phyloP scores from a whole-genome alignment of 2,329 filamentous ascomycete species.

The Fusarium pseudonygamai region DNA sequence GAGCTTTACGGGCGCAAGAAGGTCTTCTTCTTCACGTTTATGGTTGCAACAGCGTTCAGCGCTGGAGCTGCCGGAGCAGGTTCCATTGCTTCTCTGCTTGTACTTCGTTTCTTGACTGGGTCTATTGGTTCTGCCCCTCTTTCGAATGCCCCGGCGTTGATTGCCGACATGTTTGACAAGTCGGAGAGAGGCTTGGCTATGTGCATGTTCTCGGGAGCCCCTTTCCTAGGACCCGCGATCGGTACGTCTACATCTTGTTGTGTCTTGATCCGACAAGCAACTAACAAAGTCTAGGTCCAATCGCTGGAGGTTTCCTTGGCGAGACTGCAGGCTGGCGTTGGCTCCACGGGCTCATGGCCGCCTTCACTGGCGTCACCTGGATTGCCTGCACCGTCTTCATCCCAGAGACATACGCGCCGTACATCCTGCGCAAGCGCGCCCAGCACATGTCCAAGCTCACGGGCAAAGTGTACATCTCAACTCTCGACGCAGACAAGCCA shows the following conservation, averaged over 20 bases:
- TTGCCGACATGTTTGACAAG: constrained; percentile 50
- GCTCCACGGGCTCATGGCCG: constrained; percentile 41
- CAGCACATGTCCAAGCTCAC: constrained; percentile 26
- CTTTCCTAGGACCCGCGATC: constrained; percentile 27
- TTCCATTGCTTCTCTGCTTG: constrained; percentile 62
- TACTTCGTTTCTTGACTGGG: not conserved
- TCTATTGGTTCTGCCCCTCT: constrained; percentile 3
- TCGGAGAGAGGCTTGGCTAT: constrained; percentile 62
- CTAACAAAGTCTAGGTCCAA: constrained; percentile 51
- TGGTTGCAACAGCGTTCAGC: constrained; percentile 67
- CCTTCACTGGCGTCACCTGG: constrained; percentile 54
- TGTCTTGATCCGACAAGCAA: rapidly evolving
- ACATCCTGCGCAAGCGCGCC: constrained; percentile 38
- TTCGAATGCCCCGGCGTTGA: not conserved
- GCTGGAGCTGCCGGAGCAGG: constrained; percentile 65
- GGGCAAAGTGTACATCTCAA: constrained; percentile 39
- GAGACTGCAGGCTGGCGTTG: constrained; percentile 67
- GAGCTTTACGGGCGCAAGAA: constrained; percentile 70
- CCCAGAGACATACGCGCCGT: constrained; percentile 46
- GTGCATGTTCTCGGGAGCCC: constrained; percentile 64
- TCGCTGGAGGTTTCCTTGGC: constrained; percentile 66
- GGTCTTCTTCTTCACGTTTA: constrained; percentile 67
- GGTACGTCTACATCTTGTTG: not conserved
- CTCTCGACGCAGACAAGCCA: constrained; percentile 56
- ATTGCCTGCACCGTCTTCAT: constrained; percentile 55